phyloP scores from a whole-genome alignment of 2,329 filamentous ascomycete genomes.

The Aspergillus tamarii region DNA sequence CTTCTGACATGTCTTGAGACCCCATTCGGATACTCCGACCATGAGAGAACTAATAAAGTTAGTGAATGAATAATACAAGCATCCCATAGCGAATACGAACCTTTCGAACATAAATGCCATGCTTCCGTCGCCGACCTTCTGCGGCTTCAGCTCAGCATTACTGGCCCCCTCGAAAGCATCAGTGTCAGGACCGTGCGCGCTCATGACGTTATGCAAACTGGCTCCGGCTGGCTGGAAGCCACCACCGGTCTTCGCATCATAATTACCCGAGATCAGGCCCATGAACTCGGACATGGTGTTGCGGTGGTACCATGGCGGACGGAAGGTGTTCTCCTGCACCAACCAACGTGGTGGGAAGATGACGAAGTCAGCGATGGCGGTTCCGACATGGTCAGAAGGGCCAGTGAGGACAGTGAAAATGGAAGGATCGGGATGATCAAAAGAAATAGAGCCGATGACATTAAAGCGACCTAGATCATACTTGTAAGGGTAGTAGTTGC shows the following conservation, averaged over 20 bases:
- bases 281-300: conserved; percentile 70
- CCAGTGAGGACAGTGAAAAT: conserved; percentile 73
- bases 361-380: conserved; percentile 67
- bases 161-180: conserved; percentile 60
- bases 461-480: conserved; percentile 80
- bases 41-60: conserved; percentile 57
- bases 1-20: conserved; percentile 69
- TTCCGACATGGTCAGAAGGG: conserved; percentile 59
- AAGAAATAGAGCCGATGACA: conserved; percentile 72
- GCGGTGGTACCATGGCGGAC: conserved; percentile 66
- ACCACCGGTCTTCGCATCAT: conserved; percentile 61
- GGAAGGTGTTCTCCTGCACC: conserved; percentile 63
- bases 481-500: conserved; percentile 79
- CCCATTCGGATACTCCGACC: conserved; percentile 75
- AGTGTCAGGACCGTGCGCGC: conserved; percentile 65
- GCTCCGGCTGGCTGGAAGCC: conserved; percentile 65
- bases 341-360: conserved; percentile 69
- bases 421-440: conserved; percentile 76
- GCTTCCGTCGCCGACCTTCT: conserved; percentile 61
- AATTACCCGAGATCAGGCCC: conserved; percentile 64
- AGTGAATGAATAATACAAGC: neutral
- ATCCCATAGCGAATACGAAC: conserved; percentile 23
- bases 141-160: conserved; percentile 56
- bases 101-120: conserved; percentile 69
- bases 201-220: conserved; percentile 72